A percentile compares a stretch with the other conserved stretches of the same genome.
These are phyloP conservation scores for Hyphopichia pseudoburtonii DNA, from an alignment of 1,139 yeast genomes.

Conservation along the genomic window DNA sequence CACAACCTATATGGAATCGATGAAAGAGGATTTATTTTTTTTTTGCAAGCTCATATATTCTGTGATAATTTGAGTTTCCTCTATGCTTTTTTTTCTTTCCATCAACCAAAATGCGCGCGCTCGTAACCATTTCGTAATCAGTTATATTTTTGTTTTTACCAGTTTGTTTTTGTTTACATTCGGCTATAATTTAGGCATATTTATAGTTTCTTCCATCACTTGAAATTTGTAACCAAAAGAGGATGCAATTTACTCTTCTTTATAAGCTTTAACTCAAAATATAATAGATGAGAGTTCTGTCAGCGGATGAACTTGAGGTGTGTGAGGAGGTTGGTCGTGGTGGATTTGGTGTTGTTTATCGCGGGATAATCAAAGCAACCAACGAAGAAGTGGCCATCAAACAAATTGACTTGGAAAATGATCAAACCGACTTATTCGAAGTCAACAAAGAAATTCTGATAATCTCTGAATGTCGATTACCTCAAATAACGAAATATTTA, in stretches of 20 bases:
- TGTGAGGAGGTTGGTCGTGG: slow-evolving; percentile 84
- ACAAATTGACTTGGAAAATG: slow-evolving; percentile 77
- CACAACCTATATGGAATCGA: no score
- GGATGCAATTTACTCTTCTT: no score
- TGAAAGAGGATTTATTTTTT: no score
- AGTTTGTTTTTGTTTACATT: slow-evolving; percentile 1
- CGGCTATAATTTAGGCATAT: neutral
- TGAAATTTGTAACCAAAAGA: no score
- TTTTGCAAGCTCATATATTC: no score
- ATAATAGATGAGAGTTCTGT: slow-evolving; percentile 19
- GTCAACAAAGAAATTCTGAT: slow-evolving; percentile 79
- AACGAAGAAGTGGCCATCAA: slow-evolving; percentile 61
- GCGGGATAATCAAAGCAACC: slow-evolving; percentile 59
- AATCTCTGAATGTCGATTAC: slow-evolving; percentile 68
- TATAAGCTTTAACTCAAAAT: no score
- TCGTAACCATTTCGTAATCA: no score
- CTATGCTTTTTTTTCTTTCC: neutral
- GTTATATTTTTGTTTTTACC: neutral
- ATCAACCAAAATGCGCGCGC: neutral
- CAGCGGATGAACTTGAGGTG: slow-evolving; percentile 49
- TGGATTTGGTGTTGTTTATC: slow-evolving; percentile 83
- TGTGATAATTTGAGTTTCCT: no score
- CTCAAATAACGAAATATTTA: slow-evolving; percentile 70
- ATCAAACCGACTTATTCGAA: slow-evolving; percentile 74
- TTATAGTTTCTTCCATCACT: no score